Evolutionary conservation across 2,329 filamentous ascomycete genomes (phyloP).

Genomic region (Ophiostoma sp.): DNA sequence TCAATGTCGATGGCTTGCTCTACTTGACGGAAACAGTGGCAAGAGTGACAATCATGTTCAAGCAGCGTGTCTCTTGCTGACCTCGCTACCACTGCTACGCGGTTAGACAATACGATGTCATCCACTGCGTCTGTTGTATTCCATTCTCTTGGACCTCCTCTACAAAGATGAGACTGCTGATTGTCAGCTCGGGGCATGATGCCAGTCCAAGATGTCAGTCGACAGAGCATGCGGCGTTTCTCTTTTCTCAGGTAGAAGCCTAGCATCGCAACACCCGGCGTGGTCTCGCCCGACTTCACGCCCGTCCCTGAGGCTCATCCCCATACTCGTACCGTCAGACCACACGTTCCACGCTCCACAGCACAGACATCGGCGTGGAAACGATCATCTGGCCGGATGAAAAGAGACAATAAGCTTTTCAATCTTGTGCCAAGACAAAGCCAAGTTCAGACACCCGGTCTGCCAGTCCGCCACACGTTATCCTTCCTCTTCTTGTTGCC

Average conservation of each 20-base stretch:
- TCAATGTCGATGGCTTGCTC: too few species aligned
- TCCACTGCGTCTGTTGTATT: too few species aligned
- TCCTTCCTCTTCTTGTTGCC: neutral
- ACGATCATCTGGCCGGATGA: neutral
- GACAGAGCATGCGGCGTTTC: neutral
- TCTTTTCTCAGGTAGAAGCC: neutral
- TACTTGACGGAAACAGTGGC: too few species aligned
- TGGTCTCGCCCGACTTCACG: neutral
- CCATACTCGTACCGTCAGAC: neutral
- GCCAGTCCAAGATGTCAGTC: neutral
- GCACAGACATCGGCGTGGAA: neutral
- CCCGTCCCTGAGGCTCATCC: neutral
- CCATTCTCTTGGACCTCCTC: too few species aligned
- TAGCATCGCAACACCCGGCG: neutral
- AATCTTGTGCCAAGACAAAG: neutral
- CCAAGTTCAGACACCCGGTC: neutral
- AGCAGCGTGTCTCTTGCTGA: too few species aligned
- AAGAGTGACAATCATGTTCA: too few species aligned
- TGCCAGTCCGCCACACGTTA: neutral
- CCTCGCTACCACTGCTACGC: too few species aligned
- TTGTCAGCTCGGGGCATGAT: neutral
- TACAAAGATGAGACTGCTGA: too few species aligned
- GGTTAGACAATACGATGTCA: too few species aligned
- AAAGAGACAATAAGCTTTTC: neutral
- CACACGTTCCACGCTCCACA: neutral